Evolutionary conservation across 495 filamentous ascomycete genomes (phyloP).

Genomic region (Penicillium soppii): DNA sequence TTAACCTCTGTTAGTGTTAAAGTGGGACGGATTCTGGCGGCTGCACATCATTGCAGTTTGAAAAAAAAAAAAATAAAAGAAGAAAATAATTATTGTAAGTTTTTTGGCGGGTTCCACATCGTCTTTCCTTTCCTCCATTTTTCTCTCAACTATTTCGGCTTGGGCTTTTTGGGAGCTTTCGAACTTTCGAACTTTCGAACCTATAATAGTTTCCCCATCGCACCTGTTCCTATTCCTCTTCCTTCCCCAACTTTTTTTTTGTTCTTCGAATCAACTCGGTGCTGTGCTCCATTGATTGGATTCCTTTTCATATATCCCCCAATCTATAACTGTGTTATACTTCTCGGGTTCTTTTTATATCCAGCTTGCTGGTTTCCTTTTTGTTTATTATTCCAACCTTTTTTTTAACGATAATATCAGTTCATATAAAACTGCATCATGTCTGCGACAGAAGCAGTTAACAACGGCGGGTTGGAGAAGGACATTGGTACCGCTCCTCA

Average conservation of each 20-base stretch:
- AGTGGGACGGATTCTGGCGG: constrained; percentile 15
- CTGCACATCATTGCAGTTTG: constrained; percentile 29
- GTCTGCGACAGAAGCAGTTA: constrained; percentile 28
- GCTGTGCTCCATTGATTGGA: constrained; percentile 34
- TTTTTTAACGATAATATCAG: constrained; percentile 1
- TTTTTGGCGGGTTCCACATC: constrained; percentile 3
- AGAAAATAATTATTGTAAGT: constrained; percentile 13
- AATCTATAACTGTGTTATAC: constrained; percentile 32
- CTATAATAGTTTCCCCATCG: constrained; percentile 22
- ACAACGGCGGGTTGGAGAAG: constrained; percentile 35
- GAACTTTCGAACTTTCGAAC: too few species aligned
- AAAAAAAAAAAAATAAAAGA: constrained; percentile 8
- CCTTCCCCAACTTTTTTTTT: constrained; percentile 17
- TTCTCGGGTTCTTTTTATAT: constrained; percentile 11
- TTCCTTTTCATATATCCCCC: constrained; percentile 5
- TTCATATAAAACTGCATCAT: constrained; percentile 20
- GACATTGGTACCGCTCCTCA: constrained; percentile 25
- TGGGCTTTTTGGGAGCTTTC: neutral
- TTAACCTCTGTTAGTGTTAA: constrained; percentile 18
- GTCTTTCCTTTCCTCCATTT: constrained; percentile 7
- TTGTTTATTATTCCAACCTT: constrained; percentile 3
- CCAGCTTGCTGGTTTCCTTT: constrained; percentile 25
- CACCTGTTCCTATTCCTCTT: constrained; percentile 17
- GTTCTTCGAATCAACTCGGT: neutral
- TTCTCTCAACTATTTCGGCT: neutral